Evolutionary conservation across 1,139 yeast species (phyloP).

Genomic region (Taphrina sp.): DNA sequence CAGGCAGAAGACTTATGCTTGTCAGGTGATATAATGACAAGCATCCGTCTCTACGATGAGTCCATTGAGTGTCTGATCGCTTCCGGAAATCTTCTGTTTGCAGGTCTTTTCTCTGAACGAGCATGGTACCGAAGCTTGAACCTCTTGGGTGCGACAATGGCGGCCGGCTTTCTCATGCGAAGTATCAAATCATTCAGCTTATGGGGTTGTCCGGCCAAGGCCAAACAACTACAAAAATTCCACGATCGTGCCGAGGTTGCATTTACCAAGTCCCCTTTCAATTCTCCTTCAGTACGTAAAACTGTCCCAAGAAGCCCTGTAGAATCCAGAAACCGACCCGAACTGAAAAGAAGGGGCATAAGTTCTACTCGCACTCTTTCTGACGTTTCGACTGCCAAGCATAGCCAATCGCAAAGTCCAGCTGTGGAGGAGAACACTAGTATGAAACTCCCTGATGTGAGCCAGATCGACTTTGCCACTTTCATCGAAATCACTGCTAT

Average conservation of each 20-base stretch:
- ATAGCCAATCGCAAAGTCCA: no score
- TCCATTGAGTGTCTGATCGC: not conserved
- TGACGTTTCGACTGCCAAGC: no score
- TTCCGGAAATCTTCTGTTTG: not conserved
- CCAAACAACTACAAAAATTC: not conserved
- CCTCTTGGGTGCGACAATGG: not conserved
- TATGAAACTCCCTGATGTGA: no score
- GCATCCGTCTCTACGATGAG: not conserved
- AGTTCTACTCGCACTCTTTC: no score
- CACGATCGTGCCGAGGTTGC: no score
- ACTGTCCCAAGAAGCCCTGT: no score
- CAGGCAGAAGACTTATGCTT: not conserved
- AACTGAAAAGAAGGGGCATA: no score
- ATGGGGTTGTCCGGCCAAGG: slow-evolving; percentile 2
- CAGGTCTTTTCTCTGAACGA: slow-evolving; percentile 7
- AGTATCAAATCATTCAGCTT: not conserved
- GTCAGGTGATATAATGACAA: not conserved
- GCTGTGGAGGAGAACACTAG: no score
- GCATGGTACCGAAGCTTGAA: not conserved
- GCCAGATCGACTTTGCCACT: slow-evolving; percentile 9
- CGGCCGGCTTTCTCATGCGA: not conserved
- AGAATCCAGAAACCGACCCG: no score
- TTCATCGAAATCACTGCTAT: slow-evolving; percentile 1
- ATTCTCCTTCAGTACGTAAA: no score
- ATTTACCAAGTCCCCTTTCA: no score